These are phyloP conservation scores for Saussurea involucrata DNA, from an alignment of 129 eudicot genomes.

Conservation along the genomic window DNA sequence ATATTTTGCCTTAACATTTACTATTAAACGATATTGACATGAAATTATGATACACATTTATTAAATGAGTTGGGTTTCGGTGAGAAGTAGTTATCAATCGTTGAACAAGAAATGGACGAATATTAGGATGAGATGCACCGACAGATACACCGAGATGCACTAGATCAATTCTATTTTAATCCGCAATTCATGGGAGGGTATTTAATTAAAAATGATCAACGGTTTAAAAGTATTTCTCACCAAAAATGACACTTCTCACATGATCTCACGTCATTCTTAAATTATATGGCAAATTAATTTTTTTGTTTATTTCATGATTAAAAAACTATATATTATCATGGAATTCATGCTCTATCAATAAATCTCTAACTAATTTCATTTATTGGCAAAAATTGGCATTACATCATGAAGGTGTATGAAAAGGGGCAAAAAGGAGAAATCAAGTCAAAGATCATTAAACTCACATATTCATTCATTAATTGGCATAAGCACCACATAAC, in stretches of 20 bases:
- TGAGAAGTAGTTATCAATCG: too few relatives aligned
- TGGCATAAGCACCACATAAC: neutral
- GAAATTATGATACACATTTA: neutral
- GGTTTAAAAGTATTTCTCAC: too few relatives aligned
- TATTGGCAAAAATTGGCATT: neutral
- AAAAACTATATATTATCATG: constrained; percentile 10
- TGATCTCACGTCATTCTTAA: neutral
- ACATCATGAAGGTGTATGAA: constrained; percentile 9
- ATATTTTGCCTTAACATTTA: neutral
- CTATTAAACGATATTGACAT: neutral
- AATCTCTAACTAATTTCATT: constrained; percentile 8
- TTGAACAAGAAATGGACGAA: too few relatives aligned
- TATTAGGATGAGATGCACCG: too few relatives aligned
- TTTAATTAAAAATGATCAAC: too few relatives aligned
- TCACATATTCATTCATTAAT: constrained; percentile 25
- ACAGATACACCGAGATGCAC: too few relatives aligned
- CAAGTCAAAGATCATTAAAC: constrained; percentile 12
- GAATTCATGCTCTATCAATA: constrained; percentile 19
- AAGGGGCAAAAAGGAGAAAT: constrained; percentile 10
- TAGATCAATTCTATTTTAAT: too few relatives aligned
- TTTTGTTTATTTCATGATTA: neutral
- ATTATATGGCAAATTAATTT: neutral
- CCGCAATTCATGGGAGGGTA: too few relatives aligned
- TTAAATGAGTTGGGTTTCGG: too few relatives aligned
- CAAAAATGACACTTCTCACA: too few relatives aligned